A percentile compares a stretch with the other conserved stretches of the same genome.
Conservation (phyloP, 208 protist genomes). For the Porcisia hertigi region DNA sequence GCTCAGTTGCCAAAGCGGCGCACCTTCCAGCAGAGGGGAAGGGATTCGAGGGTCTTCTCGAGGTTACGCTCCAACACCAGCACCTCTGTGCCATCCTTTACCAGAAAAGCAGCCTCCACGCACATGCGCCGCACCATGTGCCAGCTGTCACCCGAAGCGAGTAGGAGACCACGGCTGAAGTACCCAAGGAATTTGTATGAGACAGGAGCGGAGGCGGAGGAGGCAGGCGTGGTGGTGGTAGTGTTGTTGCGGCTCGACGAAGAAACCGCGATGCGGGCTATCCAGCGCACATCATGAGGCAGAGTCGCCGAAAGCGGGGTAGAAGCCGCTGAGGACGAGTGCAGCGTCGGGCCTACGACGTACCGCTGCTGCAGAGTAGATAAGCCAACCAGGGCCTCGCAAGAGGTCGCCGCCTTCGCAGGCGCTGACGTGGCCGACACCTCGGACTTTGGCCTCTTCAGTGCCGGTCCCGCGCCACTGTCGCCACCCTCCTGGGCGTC, state of each 20-base stretch:
- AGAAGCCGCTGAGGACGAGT: constrained; percentile 14
- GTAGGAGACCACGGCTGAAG: constrained; percentile 77
- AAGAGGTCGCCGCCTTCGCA: constrained; percentile 7
- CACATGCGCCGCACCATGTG: constrained; percentile 67
- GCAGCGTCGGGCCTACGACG: constrained; percentile 14
- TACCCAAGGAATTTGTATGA: constrained; percentile 40
- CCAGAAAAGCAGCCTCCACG: constrained; percentile 71
- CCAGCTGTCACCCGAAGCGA: constrained; percentile 53
- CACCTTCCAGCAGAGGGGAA: constrained; percentile 91
- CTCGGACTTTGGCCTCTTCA: constrained; percentile 12
- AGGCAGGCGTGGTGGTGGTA: neutral
- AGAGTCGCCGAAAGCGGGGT: constrained; percentile 30
- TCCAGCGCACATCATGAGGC: constrained; percentile 50
- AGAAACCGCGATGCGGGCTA: constrained; percentile 25
- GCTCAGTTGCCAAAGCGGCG: constrained; percentile 89
- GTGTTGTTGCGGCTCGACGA: neutral
- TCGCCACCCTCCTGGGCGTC: neutral
- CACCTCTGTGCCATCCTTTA: constrained; percentile 48
- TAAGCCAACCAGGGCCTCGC: constrained; percentile 22
- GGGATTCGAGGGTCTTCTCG: constrained; percentile 72
- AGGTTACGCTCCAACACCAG: constrained; percentile 83
- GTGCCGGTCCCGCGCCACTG: neutral
- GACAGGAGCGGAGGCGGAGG: neutral
- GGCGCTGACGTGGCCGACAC: neutral
- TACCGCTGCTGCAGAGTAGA: constrained; percentile 31